These are phyloP conservation scores for Fistulifera pelliculosa DNA, from an alignment of 108 stramenopile genomes.

Conservation along the genomic window DNA sequence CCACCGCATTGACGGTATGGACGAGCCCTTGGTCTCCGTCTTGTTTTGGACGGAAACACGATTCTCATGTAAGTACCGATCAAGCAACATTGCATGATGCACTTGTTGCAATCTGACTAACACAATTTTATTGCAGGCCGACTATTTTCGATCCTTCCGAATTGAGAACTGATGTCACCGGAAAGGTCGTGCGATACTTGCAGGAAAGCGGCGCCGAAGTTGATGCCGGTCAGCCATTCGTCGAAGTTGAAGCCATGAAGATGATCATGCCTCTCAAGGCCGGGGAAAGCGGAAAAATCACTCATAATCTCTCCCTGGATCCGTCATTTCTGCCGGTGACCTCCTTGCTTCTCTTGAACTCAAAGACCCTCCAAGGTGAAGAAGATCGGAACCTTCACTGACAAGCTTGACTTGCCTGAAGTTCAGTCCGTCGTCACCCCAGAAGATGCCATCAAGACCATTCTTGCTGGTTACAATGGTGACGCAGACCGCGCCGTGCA, in stretches of 20 bases:
- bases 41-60: conserved; percentile 76
- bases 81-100: background rate
- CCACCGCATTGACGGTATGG: conserved; percentile 87
- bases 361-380: conserved; percentile 93
- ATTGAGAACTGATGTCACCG: conserved; percentile 93
- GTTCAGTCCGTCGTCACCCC: conserved; percentile 26
- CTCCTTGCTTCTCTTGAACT: conserved; percentile 89
- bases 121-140: conserved; percentile 40
- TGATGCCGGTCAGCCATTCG: conserved; percentile 81
- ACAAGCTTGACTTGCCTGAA: conserved; percentile 54
- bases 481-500: conserved; percentile 50
- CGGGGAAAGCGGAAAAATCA: conserved; percentile 90
- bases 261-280: conserved; percentile 96
- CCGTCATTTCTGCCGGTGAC: conserved; percentile 93
- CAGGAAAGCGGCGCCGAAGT: conserved; percentile 89
- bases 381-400: conserved; percentile 82
- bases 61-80: conserved; percentile 63
- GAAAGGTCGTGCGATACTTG: conserved; percentile 97
- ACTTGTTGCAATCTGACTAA: background rate
- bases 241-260: conserved; percentile 95
- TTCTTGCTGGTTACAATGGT: conserved; percentile 64
- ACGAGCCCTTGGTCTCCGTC: conserved; percentile 94
- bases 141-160: conserved; percentile 96
- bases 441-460: conserved; percentile 37
- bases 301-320: conserved; percentile 87